A percentile compares a stretch with the other conserved stretches of the same genome.
Conservation (phyloP, 73 alveolate species). For the Symbiodinium natans region DNA sequence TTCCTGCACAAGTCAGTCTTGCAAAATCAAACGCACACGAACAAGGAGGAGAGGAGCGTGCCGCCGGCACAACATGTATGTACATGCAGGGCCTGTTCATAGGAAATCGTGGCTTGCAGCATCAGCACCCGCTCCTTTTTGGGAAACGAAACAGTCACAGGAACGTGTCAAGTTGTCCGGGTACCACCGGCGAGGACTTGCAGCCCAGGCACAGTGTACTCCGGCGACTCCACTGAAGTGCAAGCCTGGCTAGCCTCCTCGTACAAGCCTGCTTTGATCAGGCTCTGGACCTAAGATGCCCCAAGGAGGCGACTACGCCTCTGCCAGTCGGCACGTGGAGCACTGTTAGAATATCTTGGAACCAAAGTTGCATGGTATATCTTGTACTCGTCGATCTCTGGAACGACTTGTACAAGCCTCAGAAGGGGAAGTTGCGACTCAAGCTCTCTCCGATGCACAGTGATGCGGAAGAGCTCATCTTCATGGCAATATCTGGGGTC, state of each 20-base stretch:
- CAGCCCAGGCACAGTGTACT: constrained; percentile 44
- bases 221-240: constrained; percentile 78
- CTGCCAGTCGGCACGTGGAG: not conserved
- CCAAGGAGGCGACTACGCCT: not conserved
- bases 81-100: constrained; percentile 94
- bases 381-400: constrained; percentile 95
- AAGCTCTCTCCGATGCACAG: too few species aligned
- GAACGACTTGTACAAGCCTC: constrained; percentile 87
- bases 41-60: not conserved
- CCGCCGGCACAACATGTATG: too few species aligned
- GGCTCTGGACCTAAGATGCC: constrained; percentile 66
- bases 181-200: too few species aligned
- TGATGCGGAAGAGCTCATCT: too few species aligned
- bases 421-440: not conserved
- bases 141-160: too few species aligned
- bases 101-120: constrained; percentile 94
- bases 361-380: constrained; percentile 86
- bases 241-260: constrained; percentile 91
- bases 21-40: too few species aligned
- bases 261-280: constrained; percentile 84
- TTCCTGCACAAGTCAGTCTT: not conserved
- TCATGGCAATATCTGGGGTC: too few species aligned
- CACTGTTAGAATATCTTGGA: too few species aligned
- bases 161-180: too few species aligned
- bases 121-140: constrained; percentile 54